Evolutionary conservation across 495 filamentous ascomycete species (phyloP).

Genomic region (Aspergillus haitiensis): DNA sequence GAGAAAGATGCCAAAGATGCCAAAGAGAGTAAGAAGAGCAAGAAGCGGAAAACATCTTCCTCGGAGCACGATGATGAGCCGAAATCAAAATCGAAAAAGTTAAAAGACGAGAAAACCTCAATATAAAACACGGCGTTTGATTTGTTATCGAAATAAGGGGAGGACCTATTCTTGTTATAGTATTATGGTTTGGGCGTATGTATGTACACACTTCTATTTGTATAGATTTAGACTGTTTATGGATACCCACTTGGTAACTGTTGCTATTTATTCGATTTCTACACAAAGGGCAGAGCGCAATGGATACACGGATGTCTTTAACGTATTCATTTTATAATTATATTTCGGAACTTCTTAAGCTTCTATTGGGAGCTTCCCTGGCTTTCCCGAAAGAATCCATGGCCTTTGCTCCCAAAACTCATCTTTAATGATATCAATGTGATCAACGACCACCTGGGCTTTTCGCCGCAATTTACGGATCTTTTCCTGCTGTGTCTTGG

Average conservation of each 20-base stretch:
- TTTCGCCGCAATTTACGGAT: slow-evolving; percentile 72
- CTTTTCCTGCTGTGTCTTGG: slow-evolving; percentile 76
- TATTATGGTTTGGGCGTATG: slow-evolving; percentile 23
- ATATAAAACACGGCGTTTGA: neutral
- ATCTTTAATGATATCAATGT: slow-evolving; percentile 91
- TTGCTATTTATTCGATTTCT: slow-evolving; percentile 5
- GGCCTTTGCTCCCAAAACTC: slow-evolving; percentile 86
- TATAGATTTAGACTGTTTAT: slow-evolving; percentile 18
- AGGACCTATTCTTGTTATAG: slow-evolving; percentile 20
- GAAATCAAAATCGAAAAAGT: slow-evolving; percentile 35
- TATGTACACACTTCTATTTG: too few relatives aligned
- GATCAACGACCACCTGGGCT: slow-evolving; percentile 74
- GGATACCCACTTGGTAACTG: slow-evolving; percentile 35
- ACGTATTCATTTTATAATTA: too few relatives aligned
- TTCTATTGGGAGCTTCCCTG: slow-evolving; percentile 63
- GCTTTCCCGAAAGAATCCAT: slow-evolving; percentile 79
- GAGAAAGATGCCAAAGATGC: slow-evolving; percentile 29
- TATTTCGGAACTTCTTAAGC: slow-evolving; percentile 21
- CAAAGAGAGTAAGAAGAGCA: slow-evolving; percentile 25
- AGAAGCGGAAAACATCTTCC: slow-evolving; percentile 23
- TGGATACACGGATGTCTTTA: too few relatives aligned
- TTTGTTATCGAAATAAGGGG: too few relatives aligned
- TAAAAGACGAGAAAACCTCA: slow-evolving; percentile 28
- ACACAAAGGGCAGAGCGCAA: too few relatives aligned
- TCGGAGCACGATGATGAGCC: slow-evolving; percentile 13